A percentile compares a stretch with the other conserved stretches of the same genome.
These are phyloP conservation scores for Alternaria longipes DNA, from an alignment of 2,329 filamentous ascomycete species.

Conservation along the genomic window DNA sequence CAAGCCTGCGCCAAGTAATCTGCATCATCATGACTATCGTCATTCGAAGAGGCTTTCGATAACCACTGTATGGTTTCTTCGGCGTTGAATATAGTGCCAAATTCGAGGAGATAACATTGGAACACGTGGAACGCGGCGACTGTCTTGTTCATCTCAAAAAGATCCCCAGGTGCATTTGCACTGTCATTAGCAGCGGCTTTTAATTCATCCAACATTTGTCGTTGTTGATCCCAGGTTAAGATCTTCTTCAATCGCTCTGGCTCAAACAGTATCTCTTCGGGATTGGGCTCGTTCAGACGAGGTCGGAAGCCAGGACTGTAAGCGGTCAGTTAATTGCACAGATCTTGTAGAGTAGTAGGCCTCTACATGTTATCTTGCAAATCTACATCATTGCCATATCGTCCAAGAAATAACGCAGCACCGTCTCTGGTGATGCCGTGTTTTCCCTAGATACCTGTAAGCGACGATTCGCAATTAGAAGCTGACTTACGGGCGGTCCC, in stretches of 20 bases:
- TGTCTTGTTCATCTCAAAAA: neutral
- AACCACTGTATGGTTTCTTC: neutral
- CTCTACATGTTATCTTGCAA: too few species aligned
- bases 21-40: slow-evolving; percentile 13
- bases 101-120: neutral
- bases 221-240: too few species aligned
- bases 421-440: neutral
- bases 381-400: too few species aligned
- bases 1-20: slow-evolving; percentile 20
- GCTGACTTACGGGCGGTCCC: neutral
- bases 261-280: too few species aligned
- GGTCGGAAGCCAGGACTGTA: too few species aligned
- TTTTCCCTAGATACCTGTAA: neutral
- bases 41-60: slow-evolving; percentile 9
- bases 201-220: too few species aligned
- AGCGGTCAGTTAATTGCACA: too few species aligned
- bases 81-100: neutral
- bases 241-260: too few species aligned
- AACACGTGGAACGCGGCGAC: neutral
- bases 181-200: too few species aligned
- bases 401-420: neutral
- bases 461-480: neutral
- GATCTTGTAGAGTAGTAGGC: too few species aligned
- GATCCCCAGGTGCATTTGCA: too few species aligned
- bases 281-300: too few species aligned